These are phyloP conservation scores for Thraustochytrium sp. DNA, from an alignment of 352 stramenopile genomes.

Conservation along the genomic window DNA sequence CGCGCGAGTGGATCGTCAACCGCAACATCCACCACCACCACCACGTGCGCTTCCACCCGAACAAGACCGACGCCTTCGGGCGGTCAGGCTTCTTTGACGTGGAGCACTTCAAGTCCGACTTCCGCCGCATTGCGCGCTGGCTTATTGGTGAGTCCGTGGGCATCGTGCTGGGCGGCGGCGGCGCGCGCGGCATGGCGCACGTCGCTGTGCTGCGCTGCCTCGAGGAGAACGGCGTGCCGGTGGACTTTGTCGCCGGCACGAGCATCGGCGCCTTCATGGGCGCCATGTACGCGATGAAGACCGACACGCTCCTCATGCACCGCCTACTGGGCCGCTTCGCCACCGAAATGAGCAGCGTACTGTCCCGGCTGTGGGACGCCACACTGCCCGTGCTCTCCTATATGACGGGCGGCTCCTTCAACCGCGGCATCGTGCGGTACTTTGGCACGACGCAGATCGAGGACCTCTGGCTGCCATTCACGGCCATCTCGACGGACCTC, in stretches of 20 bases:
- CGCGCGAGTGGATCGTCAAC: slow-evolving; percentile 31
- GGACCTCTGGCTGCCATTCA: slow-evolving; percentile 84
- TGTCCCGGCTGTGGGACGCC: slow-evolving; percentile 68
- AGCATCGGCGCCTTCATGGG: slow-evolving; percentile 57
- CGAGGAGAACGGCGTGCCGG: slow-evolving; percentile 78
- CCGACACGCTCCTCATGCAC: not conserved
- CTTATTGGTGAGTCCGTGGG: slow-evolving; percentile 84
- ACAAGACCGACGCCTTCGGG: not conserved
- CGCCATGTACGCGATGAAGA: slow-evolving; percentile 48
- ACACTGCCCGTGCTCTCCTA: slow-evolving; percentile 79
- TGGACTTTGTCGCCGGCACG: slow-evolving; percentile 87
- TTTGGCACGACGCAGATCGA: slow-evolving; percentile 52
- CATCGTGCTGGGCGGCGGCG: slow-evolving; percentile 84
- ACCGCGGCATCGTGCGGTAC: slow-evolving; percentile 59
- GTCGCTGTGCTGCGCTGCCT: slow-evolving; percentile 84
- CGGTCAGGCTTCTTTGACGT: slow-evolving; percentile 12
- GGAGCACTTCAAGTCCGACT: slow-evolving; percentile 32
- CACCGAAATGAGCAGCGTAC: slow-evolving; percentile 62
- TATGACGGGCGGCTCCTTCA: slow-evolving; percentile 76
- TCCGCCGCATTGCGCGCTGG: slow-evolving; percentile 67
- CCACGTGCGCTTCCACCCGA: slow-evolving; percentile 29
- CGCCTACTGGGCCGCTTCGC: slow-evolving; percentile 51
- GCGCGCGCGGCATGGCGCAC: slow-evolving; percentile 83
- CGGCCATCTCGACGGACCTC: slow-evolving; percentile 84
- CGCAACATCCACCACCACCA: slow-evolving; percentile 32